Evolutionary conservation across 2,329 filamentous ascomycete species (phyloP), one percentile per base, ranked within the genome.

Genomic region (Conoideocrella luteorostrata): DNA sequence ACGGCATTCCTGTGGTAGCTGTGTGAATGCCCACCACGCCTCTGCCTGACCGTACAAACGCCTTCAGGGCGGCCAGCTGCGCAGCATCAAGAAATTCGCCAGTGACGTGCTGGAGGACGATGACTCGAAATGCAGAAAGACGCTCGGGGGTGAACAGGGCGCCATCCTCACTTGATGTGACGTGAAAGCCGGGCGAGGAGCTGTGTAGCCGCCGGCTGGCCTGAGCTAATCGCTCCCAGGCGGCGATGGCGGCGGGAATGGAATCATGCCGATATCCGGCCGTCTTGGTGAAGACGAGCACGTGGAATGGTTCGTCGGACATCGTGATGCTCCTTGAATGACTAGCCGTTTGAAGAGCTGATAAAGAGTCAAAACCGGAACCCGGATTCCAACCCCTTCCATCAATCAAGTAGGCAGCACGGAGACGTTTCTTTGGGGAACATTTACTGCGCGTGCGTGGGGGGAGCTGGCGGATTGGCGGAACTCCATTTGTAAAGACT

Each of bases 21-120:
- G 61, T 63, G 47, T 71, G 67, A n/a, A 70, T 55, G 18, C 57
- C 67, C 1, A 70, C 64, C 30, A 69, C 52, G 2, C 66, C 65
- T 17, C 64, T 62, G 11, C 67, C 64, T 15, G 43, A 36, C 12
- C 49, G 52, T 21, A 69, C 56, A 32, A 61, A 66, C 4, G 28
- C 45, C 44, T 63, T 52, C 22, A 70, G 49, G 1, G 58, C 62
- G 0, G 45, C 53, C 2, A 69, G 47, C 46, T 70, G 62, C 1
- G 47, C 30, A 1, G 43, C 35, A 21, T 51, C 50, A n/a, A 70
- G 52, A 40, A 69, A 61, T 22, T 65, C 58, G 34, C 66, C 67
- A 9, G 65, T 63, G 5, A 53, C 56, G 33, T 69, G 66, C 7
- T 69, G 55, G 18, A 70, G 61, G 10, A 70, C 52, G 17, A 70